These are phyloP conservation scores for Echites panduratus DNA, from an alignment of 257 asterid genomes.

Conservation along the genomic window DNA sequence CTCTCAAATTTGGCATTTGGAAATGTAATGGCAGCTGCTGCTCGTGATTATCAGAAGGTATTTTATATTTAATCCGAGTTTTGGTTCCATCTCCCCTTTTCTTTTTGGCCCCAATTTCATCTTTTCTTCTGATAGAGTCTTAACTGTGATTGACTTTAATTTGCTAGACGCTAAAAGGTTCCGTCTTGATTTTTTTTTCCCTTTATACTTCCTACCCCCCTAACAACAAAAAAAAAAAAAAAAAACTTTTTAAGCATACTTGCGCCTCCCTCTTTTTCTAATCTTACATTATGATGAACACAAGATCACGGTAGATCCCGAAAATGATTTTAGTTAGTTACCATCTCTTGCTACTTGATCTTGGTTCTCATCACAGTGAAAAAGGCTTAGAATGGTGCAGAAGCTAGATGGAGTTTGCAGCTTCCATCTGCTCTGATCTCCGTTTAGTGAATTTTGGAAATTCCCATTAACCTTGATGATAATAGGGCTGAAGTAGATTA, in stretches of 20 bases:
- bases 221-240: too few species aligned
- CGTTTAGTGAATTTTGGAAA: conserved; percentile 1
- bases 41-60: conserved; percentile 98
- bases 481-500: conserved; percentile 1
- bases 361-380: background rate
- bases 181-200: background rate
- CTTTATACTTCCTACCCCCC: too few species aligned
- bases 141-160: background rate
- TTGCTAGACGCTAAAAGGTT: background rate
- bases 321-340: background rate
- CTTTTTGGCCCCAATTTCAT: background rate
- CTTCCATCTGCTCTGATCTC: conserved; percentile 1
- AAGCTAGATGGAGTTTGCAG: background rate
- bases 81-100: background rate
- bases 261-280: background rate
- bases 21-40: conserved; percentile 98
- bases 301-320: background rate
- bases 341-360: background rate
- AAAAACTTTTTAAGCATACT: background rate
- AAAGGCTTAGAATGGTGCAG: background rate
- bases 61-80: background rate
- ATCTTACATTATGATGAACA: background rate
- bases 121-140: background rate
- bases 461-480: background rate
- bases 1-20: conserved; percentile 82